Conservation (phyloP, 148 eudicot species). For the Camellia sinensis region DNA sequence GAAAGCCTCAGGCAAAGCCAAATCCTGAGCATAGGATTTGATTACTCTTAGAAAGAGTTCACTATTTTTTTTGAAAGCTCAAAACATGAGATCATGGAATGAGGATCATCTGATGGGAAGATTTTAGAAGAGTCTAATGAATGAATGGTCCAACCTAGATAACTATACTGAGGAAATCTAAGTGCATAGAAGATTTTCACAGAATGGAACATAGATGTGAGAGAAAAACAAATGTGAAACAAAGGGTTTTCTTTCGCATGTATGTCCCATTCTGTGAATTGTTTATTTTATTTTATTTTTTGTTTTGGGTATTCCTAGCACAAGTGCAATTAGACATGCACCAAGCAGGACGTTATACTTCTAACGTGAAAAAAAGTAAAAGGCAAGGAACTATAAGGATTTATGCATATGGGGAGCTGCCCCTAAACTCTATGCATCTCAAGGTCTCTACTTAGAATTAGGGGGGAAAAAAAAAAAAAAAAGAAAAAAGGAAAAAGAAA, state of each 20-base stretch:
- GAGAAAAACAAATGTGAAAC: too few relatives aligned
- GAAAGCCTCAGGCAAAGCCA: background rate
- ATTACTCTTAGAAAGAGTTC: background rate
- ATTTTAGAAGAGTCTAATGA: background rate
- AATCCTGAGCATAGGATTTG: background rate
- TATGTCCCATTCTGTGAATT: too few relatives aligned
- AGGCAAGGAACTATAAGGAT: background rate
- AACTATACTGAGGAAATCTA: background rate
- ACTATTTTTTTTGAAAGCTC: background rate
- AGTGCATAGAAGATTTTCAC: too few relatives aligned
- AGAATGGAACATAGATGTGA: too few relatives aligned
- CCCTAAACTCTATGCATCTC: background rate
- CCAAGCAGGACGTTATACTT: slow-evolving; percentile 7
- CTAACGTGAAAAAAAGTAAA: background rate
- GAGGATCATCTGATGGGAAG: background rate
- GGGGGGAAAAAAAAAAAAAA: background rate
- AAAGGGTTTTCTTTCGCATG: too few relatives aligned
- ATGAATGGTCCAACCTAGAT: background rate
- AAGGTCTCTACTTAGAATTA: background rate
- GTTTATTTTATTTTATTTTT: too few relatives aligned
- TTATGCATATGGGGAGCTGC: background rate
- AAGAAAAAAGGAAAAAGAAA: background rate
- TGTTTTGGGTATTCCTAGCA: too few relatives aligned
- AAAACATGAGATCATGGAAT: background rate
- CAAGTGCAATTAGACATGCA: background rate